phyloP scores from a whole-genome alignment of 805 yeast genomes.

The Candida chilensis region DNA sequence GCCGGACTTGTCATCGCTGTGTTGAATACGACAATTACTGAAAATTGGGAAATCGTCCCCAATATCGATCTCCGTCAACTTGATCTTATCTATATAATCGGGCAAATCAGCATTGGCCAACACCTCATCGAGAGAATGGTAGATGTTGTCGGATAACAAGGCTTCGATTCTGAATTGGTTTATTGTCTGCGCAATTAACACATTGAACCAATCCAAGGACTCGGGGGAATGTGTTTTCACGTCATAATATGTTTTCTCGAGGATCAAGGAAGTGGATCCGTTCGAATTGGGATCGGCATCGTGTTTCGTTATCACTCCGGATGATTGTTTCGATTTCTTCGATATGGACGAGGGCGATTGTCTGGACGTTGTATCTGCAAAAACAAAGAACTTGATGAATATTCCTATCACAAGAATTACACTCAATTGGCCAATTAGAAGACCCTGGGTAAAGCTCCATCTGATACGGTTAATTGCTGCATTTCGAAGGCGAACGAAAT shows the following conservation, averaged over 20 bases:
- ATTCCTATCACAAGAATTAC: constrained; percentile 54
- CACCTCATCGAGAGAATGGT: constrained; percentile 66
- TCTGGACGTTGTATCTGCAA: constrained; percentile 54
- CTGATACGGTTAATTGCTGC: constrained; percentile 9
- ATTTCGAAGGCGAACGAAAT: too few relatives aligned
- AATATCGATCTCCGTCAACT: constrained; percentile 79
- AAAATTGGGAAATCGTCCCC: constrained; percentile 95
- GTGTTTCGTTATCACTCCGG: constrained; percentile 20
- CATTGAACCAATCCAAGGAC: constrained; percentile 95
- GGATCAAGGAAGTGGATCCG: constrained; percentile 21
- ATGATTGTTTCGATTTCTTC: constrained; percentile 11
- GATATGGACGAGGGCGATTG: constrained; percentile 10
- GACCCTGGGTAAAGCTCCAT: constrained; percentile 75
- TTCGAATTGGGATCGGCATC: constrained; percentile 8
- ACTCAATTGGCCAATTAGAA: constrained; percentile 64
- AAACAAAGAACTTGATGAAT: constrained; percentile 68
- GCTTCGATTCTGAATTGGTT: constrained; percentile 89
- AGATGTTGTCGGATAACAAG: constrained; percentile 70
- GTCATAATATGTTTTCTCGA: constrained; percentile 89
- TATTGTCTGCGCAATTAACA: constrained; percentile 83
- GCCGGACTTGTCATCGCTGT: constrained; percentile 42
- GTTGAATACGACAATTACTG: constrained; percentile 80
- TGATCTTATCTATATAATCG: constrained; percentile 69
- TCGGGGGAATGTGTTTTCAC: constrained; percentile 84
- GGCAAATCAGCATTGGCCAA: constrained; percentile 60